Evolutionary conservation across 78 protist genomes (phyloP).

Genomic region (Chrysochromulina tobinii): DNA sequence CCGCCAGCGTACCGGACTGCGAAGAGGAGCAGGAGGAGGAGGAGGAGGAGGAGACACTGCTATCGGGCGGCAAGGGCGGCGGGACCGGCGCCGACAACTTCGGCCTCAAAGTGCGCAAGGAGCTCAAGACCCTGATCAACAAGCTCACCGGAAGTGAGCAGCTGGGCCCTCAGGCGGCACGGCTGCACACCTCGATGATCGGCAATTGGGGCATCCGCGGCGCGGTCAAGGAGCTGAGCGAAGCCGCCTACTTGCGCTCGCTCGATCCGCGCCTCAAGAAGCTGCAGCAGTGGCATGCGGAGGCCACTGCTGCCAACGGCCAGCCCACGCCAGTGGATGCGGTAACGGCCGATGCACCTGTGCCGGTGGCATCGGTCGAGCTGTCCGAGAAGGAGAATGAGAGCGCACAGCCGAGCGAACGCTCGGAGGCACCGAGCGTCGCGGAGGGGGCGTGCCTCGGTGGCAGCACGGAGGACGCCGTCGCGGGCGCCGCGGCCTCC

Average conservation of each 20-base stretch:
- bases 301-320: too few relatives aligned
- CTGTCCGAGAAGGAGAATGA: too few relatives aligned
- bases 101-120: neutral
- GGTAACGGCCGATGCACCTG: too few relatives aligned
- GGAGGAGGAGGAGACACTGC: neutral
- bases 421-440: too few relatives aligned
- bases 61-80: neutral
- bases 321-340: too few relatives aligned
- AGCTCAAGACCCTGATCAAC: neutral
- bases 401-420: too few relatives aligned
- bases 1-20: neutral
- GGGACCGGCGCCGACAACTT: neutral
- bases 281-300: neutral
- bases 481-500: too few relatives aligned
- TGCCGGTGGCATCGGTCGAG: too few relatives aligned
- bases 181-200: neutral
- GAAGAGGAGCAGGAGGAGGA: slow-evolving; percentile 7
- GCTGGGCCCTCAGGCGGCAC: neutral
- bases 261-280: neutral
- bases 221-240: neutral
- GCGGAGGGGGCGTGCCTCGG: too few relatives aligned
- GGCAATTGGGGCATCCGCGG: slow-evolving; percentile 40
- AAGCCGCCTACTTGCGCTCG: neutral
- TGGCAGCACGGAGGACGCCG: too few relatives aligned
- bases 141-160: neutral